Evolutionary conservation across 1,284 basidiomycete species (phyloP).

Genomic region (Sporisorium sorghi): DNA sequence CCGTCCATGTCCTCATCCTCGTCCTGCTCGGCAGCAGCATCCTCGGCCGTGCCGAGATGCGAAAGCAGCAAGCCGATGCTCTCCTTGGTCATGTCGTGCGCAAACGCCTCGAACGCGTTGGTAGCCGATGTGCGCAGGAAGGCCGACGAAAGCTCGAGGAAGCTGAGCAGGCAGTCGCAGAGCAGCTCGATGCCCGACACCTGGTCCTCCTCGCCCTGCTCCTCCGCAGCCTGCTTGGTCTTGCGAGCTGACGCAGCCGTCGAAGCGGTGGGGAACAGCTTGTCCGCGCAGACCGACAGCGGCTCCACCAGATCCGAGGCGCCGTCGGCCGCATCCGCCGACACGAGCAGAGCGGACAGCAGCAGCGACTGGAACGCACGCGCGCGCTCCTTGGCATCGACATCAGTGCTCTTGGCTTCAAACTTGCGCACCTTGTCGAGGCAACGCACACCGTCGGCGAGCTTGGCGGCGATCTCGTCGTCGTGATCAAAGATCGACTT

Average conservation of each 20-base stretch:
- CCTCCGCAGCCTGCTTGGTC: constrained; percentile 60
- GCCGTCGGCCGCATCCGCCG: constrained; percentile 72
- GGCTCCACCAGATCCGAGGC: constrained; percentile 60
- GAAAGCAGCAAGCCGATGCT: constrained; percentile 83
- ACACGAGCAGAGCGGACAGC: constrained; percentile 54
- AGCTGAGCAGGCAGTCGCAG: constrained; percentile 87
- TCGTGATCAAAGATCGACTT: constrained; percentile 47
- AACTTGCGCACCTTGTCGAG: constrained; percentile 54
- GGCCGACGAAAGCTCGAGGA: constrained; percentile 84
- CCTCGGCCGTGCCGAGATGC: constrained; percentile 39
- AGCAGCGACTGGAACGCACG: constrained; percentile 58
- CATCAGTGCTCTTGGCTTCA: constrained; percentile 33
- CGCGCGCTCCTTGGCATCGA: constrained; percentile 25
- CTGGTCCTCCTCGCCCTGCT: constrained; percentile 70
- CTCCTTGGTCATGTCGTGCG: constrained; percentile 77
- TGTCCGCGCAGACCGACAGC: constrained; percentile 64
- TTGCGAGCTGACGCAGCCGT: constrained; percentile 15
- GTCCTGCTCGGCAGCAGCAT: constrained; percentile 26
- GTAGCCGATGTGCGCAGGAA: constrained; percentile 85
- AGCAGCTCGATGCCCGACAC: constrained; percentile 82
- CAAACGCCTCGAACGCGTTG: constrained; percentile 82
- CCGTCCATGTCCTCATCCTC: constrained; percentile 34
- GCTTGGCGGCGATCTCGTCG: constrained; percentile 46
- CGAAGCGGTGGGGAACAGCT: constrained; percentile 44
- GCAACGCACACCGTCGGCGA: constrained; percentile 33